Conservation (phyloP, 2,329 filamentous ascomycete genomes). For the Penicillium sp. region DNA sequence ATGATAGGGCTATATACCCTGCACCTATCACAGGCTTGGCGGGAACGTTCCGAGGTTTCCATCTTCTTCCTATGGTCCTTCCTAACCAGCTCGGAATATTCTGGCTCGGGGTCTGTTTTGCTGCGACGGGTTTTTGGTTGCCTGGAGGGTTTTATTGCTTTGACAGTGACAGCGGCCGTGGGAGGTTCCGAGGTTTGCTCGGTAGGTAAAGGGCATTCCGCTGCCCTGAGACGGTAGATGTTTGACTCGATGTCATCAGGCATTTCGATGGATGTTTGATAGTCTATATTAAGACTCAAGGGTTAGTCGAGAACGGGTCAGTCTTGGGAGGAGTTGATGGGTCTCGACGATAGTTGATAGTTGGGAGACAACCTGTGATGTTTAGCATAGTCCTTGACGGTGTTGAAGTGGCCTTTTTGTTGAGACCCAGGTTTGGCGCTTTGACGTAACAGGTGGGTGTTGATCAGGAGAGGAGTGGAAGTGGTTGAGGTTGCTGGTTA, state of each 20-base stretch:
- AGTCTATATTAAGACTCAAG: neutral
- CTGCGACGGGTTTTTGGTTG: neutral
- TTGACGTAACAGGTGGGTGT: neutral
- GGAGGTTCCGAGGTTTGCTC: neutral
- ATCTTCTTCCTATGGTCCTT: neutral
- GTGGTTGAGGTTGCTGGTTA: neutral
- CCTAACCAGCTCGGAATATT: constrained; percentile 4
- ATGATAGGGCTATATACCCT: constrained; percentile 1
- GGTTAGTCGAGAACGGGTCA: neutral
- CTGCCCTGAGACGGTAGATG: neutral
- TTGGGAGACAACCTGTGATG: neutral
- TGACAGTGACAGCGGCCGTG: neutral
- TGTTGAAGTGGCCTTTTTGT: no score
- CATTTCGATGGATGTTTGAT: neutral
- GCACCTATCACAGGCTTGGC: constrained; percentile 18
- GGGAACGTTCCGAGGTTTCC: neutral
- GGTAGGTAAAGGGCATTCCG: neutral
- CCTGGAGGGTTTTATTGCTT: neutral
- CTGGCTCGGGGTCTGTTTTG: constrained; percentile 1
- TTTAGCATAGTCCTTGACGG: neutral
- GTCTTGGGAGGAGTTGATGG: neutral
- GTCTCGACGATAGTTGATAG: neutral
- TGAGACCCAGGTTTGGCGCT: neutral
- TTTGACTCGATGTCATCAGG: neutral
- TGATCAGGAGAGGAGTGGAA: neutral